Conservation (phyloP, 1,284 basidiomycete species). For the Inonotus obliquus region DNA sequence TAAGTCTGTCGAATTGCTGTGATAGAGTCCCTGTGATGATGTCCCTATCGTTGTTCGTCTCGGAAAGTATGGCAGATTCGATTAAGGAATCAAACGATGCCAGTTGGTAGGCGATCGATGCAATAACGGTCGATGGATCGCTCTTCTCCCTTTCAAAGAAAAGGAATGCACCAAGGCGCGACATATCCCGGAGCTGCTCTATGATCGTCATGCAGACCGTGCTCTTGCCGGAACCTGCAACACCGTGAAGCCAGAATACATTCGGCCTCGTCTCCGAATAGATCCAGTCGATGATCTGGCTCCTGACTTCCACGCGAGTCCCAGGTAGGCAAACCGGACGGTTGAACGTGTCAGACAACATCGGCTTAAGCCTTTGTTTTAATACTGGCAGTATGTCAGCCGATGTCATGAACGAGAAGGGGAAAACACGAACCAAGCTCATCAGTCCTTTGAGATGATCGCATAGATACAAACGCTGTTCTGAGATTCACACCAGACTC, state of each 20-base stretch:
- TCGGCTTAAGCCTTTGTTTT: background rate
- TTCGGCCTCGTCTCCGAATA: background rate
- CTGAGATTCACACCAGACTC: background rate
- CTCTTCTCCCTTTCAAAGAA: slow-evolving; percentile 25
- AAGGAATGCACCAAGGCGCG: slow-evolving; percentile 18
- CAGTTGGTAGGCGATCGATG: background rate
- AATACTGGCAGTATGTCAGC: background rate
- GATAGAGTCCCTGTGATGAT: background rate
- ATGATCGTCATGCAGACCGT: background rate
- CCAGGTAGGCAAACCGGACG: background rate
- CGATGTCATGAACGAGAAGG: background rate
- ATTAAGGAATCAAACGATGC: background rate
- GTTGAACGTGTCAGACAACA: background rate
- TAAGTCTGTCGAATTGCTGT: slow-evolving; percentile 1
- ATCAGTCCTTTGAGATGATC: background rate
- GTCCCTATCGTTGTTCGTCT: background rate
- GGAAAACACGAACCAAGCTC: background rate
- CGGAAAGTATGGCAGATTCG: background rate
- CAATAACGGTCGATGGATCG: background rate
- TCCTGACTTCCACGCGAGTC: background rate
- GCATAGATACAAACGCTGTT: background rate
- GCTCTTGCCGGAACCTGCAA: background rate
- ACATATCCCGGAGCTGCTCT: background rate
- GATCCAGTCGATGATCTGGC: background rate
- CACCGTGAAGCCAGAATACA: background rate